phyloP scores from a whole-genome alignment of 2,329 filamentous ascomycete species.

The Verticillium zaregamsianum region DNA sequence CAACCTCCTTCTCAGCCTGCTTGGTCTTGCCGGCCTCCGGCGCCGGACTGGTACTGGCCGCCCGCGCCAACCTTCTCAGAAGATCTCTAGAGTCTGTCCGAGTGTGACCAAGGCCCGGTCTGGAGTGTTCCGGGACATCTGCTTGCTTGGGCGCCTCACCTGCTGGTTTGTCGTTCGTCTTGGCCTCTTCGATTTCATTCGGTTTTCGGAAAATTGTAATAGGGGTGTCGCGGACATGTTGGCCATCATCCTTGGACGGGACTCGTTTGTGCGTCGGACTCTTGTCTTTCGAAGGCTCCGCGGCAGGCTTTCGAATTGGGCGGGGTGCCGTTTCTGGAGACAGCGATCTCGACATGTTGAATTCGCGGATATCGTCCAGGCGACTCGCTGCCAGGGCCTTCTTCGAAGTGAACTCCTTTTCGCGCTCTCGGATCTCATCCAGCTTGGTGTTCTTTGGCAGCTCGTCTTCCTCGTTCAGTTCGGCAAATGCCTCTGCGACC shows the following conservation, averaged over 20 bases:
- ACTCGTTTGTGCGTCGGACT: slow-evolving; percentile 1
- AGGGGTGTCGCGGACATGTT: slow-evolving; percentile 33
- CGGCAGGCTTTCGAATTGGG: slow-evolving; percentile 21
- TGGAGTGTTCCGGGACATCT: background rate
- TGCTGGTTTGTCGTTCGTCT: slow-evolving; percentile 4
- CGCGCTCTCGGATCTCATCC: slow-evolving; percentile 42
- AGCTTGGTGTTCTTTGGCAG: slow-evolving; percentile 37
- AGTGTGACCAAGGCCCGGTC: slow-evolving; percentile 9
- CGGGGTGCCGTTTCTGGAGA: slow-evolving; percentile 34
- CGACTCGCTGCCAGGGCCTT: slow-evolving; percentile 43
- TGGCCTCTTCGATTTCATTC: slow-evolving; percentile 5
- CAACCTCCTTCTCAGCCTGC: background rate
- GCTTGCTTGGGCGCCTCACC: slow-evolving; percentile 13
- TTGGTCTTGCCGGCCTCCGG: slow-evolving; percentile 14
- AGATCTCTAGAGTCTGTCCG: slow-evolving; percentile 42
- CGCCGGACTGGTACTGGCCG: slow-evolving; percentile 40
- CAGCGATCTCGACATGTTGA: slow-evolving; percentile 40
- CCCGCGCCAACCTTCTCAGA: slow-evolving; percentile 44
- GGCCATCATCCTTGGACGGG: slow-evolving; percentile 18
- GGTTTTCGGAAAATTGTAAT: slow-evolving; percentile 31
- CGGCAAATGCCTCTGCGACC: slow-evolving; percentile 12
- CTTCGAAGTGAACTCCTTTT: slow-evolving; percentile 39
- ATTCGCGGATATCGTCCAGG: slow-evolving; percentile 49
- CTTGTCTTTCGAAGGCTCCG: slow-evolving; percentile 8
- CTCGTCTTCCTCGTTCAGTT: background rate